These are phyloP conservation scores for Chaetomium olivaceum DNA, from an alignment of 2,329 filamentous ascomycete genomes.

Conservation along the genomic window DNA sequence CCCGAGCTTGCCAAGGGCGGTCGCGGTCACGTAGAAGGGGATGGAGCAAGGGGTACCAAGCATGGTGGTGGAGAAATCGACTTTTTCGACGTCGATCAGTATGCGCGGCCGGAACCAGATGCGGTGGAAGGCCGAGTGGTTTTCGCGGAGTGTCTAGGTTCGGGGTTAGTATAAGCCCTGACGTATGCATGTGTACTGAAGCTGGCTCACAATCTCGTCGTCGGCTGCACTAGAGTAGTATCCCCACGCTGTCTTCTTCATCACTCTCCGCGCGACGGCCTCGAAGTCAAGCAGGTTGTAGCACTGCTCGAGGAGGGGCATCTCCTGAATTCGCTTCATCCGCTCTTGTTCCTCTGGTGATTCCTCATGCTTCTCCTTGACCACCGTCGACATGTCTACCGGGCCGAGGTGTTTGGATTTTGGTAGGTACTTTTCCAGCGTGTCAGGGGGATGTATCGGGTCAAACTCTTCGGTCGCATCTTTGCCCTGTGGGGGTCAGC, in stretches of 20 bases:
- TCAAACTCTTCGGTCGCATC: constrained; percentile 92
- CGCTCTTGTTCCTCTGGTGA: constrained; percentile 64
- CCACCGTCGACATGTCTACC: constrained; percentile 82
- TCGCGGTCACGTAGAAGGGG: constrained; percentile 96
- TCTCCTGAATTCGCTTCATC: constrained; percentile 70
- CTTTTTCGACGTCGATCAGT: constrained; percentile 82
- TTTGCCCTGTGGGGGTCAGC: constrained; percentile 59
- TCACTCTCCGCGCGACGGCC: constrained; percentile 81
- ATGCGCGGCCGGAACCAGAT: constrained; percentile 94
- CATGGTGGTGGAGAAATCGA: constrained; percentile 91
- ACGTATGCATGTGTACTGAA: background rate
- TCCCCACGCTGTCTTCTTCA: constrained; percentile 97
- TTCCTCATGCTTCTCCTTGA: constrained; percentile 63
- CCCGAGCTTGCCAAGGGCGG: constrained; percentile 91
- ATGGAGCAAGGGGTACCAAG: constrained; percentile 80
- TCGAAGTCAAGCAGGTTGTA: constrained; percentile 97
- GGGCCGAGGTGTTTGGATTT: constrained; percentile 83
- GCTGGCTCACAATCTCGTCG: constrained; percentile 76
- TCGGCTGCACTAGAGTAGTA: constrained; percentile 96
- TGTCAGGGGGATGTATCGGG: constrained; percentile 85
- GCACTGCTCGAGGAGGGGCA: constrained; percentile 82
- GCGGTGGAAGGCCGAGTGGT: constrained; percentile 93
- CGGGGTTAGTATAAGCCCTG: background rate
- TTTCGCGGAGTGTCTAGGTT: constrained; percentile 82
- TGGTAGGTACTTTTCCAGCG: constrained; percentile 80